phyloP scores from a whole-genome alignment of 306 rosid genomes.

The Pachyrhizus erosus region DNA sequence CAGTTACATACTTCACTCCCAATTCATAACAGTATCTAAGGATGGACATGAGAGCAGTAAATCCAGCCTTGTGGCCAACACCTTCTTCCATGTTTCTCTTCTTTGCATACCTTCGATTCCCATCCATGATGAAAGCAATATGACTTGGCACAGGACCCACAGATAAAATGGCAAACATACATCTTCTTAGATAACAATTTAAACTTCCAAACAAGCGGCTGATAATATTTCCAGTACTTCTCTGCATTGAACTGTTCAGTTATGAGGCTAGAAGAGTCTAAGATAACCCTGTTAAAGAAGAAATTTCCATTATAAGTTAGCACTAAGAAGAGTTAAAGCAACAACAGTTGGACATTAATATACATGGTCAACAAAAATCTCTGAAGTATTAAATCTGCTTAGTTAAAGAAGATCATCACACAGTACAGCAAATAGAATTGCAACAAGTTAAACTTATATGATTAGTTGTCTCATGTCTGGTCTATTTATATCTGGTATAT shows the following conservation, averaged over 20 bases:
- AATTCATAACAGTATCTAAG: conserved; percentile 75
- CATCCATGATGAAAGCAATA: conserved; percentile 93
- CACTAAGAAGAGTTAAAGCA: conserved; percentile 18
- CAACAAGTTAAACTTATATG: not conserved
- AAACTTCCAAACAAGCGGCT: conserved; percentile 44
- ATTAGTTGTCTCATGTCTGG: not conserved
- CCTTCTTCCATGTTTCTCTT: conserved; percentile 56
- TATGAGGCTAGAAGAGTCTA: conserved; percentile 1
- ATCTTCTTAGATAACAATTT: conserved; percentile 57
- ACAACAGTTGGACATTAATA: not conserved
- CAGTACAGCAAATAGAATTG: not conserved
- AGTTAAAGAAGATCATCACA: not conserved
- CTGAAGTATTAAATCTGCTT: conserved; percentile 5
- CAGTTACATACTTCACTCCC: conserved; percentile 68
- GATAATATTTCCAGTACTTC: conserved; percentile 32
- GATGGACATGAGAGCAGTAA: conserved; percentile 56
- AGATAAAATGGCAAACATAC: conserved; percentile 57
- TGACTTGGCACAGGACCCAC: conserved; percentile 78
- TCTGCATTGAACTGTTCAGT: conserved; percentile 52
- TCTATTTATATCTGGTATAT: not conserved
- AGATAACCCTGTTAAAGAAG: conserved; percentile 36
- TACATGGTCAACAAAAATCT: conserved; percentile 8
- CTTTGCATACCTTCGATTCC: conserved; percentile 82
- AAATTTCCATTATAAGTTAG: conserved; percentile 24
- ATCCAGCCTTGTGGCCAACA: conserved; percentile 75